Evolutionary conservation across 257 asterid genomes (phyloP), one percentile per base, ranked within the genome.

Genomic region (Fraxinus pennsylvanica): DNA sequence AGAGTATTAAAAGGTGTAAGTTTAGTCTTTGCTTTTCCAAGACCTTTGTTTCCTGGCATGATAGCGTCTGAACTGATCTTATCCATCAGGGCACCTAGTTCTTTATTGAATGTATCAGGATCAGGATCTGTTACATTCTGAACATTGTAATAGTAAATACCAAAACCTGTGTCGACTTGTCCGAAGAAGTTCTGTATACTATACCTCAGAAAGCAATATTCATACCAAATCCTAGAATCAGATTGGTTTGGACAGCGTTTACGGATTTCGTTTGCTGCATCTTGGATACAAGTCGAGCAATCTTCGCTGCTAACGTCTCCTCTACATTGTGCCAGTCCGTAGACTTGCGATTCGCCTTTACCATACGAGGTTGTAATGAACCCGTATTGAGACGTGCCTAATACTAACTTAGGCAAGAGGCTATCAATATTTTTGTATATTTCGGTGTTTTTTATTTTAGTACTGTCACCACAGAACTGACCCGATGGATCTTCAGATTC

Each of bases 311-410:
- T 79, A 25, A 91, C 86, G 59, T 92, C 99, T 25, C 89, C 95
- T 57, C 99, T 80, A 88, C 99, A 92, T 83, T 94, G 97, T 9
- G 88, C 92, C 35, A 92, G 90, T 74, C 99, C 97, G 29, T 78
- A 84, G 78, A 90, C 45, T 84, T 50, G 65, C 78, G 81, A 68
- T 4, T 3, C 29, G 0, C 76, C 85, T 14, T 35, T 22, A 33
- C 95, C 97, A 1, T 72, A 70, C 5, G 96, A 83, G 82, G 90
- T 74, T 29, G 91, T 74, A 17, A 50, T 73, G 84, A 82, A 94
- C 30, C 91, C 91, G 9, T 79, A 79, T 41, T 74, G 73, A 76
- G 78, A 32, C 2, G 93, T 82, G 71, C 77, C 86, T 9, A 86
- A 36, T 0, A 87, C 94, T 50, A 94, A 63, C 15, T 15, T 41